Evolutionary conservation across 2,329 filamentous ascomycete species (phyloP).

Genomic region (Penicillium sp.): DNA sequence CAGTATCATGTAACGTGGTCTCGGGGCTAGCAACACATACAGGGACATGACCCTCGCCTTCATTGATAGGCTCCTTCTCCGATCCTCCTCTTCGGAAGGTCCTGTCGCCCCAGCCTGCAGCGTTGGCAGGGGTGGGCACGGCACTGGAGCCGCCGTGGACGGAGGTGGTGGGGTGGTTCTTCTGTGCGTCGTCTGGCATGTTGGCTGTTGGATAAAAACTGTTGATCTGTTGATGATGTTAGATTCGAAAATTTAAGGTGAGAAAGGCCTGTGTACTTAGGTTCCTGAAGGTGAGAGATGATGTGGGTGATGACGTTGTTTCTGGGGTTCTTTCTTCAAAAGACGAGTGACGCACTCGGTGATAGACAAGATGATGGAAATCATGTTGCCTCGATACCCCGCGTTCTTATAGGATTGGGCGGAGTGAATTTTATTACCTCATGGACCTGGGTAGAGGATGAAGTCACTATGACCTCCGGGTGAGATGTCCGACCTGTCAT

Average conservation of each 20-base stretch:
- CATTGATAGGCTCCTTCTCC: not conserved
- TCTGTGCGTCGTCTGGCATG: slow-evolving; percentile 12
- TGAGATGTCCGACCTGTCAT: not conserved
- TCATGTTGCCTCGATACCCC: not conserved
- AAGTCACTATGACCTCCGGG: slow-evolving; percentile 18
- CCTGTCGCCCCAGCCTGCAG: slow-evolving; percentile 23
- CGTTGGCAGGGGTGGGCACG: slow-evolving; percentile 30
- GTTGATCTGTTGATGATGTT: not conserved
- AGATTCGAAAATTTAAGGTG: not conserved
- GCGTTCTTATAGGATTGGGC: slow-evolving; percentile 1
- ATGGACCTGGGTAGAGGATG: slow-evolving; percentile 7
- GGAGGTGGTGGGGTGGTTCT: slow-evolving; percentile 14
- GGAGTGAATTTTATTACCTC: not conserved
- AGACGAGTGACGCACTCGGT: slow-evolving; percentile 4
- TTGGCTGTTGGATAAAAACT: not conserved
- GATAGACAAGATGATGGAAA: slow-evolving; percentile 7
- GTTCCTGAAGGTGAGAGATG: not conserved
- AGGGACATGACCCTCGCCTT: slow-evolving; percentile 24
- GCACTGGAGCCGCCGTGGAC: slow-evolving; percentile 25
- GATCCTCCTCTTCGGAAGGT: slow-evolving; percentile 22
- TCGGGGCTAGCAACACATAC: slow-evolving; percentile 14
- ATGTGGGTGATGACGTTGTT: slow-evolving; percentile 1
- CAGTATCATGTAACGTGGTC: not conserved
- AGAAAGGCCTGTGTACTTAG: not conserved
- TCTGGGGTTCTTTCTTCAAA: not conserved